A percentile compares a stretch with the other conserved stretches of the same genome.
phyloP scores from a whole-genome alignment of 1,139 yeast genomes.

The Keqinozyma sinolaborantium region DNA sequence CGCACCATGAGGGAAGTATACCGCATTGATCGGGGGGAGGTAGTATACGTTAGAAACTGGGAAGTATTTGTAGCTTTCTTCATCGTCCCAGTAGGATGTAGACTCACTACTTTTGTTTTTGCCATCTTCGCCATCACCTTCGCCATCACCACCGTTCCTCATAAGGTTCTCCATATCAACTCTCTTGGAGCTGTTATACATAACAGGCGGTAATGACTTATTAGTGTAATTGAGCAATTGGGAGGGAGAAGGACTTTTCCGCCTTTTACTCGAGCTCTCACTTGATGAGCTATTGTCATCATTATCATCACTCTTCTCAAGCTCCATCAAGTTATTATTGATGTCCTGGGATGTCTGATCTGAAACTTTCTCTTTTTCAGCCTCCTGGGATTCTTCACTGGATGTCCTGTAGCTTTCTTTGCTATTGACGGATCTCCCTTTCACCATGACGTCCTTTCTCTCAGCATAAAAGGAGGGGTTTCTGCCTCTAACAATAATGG shows the following conservation, averaged over 20 bases:
- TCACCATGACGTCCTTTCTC: constrained; percentile 46
- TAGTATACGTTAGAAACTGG: constrained; percentile 56
- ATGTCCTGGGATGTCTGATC: background rate
- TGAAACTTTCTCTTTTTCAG: constrained; percentile 1
- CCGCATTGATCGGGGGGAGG: constrained; percentile 58
- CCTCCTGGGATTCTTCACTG: constrained; percentile 5
- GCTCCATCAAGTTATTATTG: background rate
- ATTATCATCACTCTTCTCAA: constrained; percentile 1
- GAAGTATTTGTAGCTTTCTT: constrained; percentile 45
- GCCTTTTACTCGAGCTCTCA: constrained; percentile 3
- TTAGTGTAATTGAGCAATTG: constrained; percentile 5
- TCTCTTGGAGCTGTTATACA: constrained; percentile 7
- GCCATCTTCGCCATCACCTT: no score
- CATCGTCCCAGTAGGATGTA: constrained; percentile 2
- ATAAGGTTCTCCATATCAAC: constrained; percentile 1
- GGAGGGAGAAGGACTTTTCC: constrained; percentile 5
- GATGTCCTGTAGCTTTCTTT: constrained; percentile 19
- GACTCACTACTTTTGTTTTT: constrained; percentile 11
- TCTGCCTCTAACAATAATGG: constrained; percentile 63
- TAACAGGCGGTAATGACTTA: constrained; percentile 8
- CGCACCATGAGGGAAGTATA: constrained; percentile 57
- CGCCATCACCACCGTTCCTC: background rate
- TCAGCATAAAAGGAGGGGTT: constrained; percentile 63
- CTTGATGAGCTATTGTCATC: constrained; percentile 2
- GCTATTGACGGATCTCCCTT: constrained; percentile 20